These are phyloP conservation scores for Ogataea methanolica DNA, from an alignment of 805 yeast genomes.

Conservation along the genomic window DNA sequence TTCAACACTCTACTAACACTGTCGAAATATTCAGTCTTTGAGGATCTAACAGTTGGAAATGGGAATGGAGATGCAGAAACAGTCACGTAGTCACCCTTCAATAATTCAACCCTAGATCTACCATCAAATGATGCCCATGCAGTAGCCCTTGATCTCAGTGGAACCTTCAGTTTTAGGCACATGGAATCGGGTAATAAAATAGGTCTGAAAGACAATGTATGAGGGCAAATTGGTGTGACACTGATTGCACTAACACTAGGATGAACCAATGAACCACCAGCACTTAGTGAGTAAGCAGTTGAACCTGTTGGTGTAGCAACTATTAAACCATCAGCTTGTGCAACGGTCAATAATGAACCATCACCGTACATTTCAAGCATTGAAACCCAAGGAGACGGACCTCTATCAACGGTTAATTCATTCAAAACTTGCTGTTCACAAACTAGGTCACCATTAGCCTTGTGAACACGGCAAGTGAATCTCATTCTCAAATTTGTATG, in stretches of 20 bases:
- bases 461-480: constrained; percentile 71
- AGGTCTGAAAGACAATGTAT: constrained; percentile 89
- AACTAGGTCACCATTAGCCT: constrained; percentile 47
- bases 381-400: constrained; percentile 90
- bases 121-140: constrained; percentile 99
- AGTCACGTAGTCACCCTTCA: constrained; percentile 79
- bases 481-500: constrained; percentile 81
- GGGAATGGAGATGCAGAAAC: constrained; percentile 85
- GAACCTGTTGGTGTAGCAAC: constrained; percentile 95
- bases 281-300: constrained; percentile 91
- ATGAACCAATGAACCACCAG: constrained; percentile 93
- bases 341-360: constrained; percentile 76
- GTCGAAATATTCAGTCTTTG: constrained; percentile 75
- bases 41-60: constrained; percentile 84
- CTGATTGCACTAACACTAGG: constrained; percentile 91
- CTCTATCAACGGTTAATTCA: constrained; percentile 88
- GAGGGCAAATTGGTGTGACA: constrained; percentile 96
- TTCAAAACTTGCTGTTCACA: constrained; percentile 77
- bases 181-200: constrained; percentile 91
- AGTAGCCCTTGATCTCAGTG: constrained; percentile 71
- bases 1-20: constrained; percentile 80
- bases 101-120: constrained; percentile 74
- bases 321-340: constrained; percentile 92
- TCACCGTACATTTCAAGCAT: constrained; percentile 88
- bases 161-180: constrained; percentile 77